Evolutionary conservation across 495 filamentous ascomycete genomes (phyloP), one percentile per base, ranked within the genome.

Genomic region (Penicillium goetzii): DNA sequence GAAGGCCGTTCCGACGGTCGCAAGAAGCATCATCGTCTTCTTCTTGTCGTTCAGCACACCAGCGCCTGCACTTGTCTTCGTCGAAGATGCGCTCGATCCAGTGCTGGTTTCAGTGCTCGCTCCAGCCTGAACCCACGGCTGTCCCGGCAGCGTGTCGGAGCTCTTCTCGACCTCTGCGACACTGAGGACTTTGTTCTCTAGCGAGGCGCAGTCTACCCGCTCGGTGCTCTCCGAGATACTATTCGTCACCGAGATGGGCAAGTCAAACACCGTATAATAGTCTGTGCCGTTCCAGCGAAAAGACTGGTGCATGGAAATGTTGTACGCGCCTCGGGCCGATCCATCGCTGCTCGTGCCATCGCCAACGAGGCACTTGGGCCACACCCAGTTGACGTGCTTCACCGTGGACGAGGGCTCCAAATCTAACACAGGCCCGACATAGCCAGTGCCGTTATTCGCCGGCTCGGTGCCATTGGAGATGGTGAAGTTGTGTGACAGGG

Each of bases 241-340:
- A 65, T 90, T 90, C n/a, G 86, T 87, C 53, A 90, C 83, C 4
- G 80, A 80, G 65, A 90, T 87, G 23, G 87, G 87, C 21, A 89
- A 75, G 53, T 90, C 83, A 61, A 89, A 90, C 55, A 90, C 83
- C n/a, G 87, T 88, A 72, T 89, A 90, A 61, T 84, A 81, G 49
- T 89, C 81, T 1, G 76, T 79, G 8, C 80, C 83, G 65, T 89
- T 88, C 62, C 87, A 76, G 25, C 86, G 81, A 69, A 88, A 89
- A 58, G 81, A 87, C 64, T 90, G 87, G 55, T 86, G 86, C 68
- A 90, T 88, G 11, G 86, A 87, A 68, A 90, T 85, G 77, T 89
- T 81, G 55, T 81, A 80, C 55, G 67, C 67, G 17, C 78, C 78
- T 12, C 78, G 69, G 2, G 70, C 75, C 12, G 69, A 75, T 7